Base-by-base conservation (phyloP, 805 yeast species). In the Candida odintsovae region DNA sequence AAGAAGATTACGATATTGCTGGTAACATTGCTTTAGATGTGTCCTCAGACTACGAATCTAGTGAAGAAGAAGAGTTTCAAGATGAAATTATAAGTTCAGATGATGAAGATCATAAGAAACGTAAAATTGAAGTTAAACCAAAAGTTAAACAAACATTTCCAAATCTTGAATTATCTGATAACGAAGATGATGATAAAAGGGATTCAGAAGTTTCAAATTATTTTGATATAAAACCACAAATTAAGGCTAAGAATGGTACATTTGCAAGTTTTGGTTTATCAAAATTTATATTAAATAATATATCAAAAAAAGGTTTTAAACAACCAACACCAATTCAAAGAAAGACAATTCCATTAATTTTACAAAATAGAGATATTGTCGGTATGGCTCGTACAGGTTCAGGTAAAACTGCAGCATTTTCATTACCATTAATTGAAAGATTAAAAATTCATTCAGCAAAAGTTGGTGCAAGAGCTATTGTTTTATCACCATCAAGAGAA, bases 361-460 rank as follows among this genome's bases (percentile, higher is more conserved):
- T 94, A 70, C 88, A 86, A 41, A 85, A 81, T 46, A 76, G 95
- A 61, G 99, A 94, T 68, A 95, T 94, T 38, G 99, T 94, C 15
- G 99, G 97, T 62, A 94, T 94, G 99, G 99, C 99, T 15, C 78
- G 99, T 61, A 94, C 99, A 0, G 99, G 99, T 59, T 87, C 96
- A 22, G 99, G 99, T 74, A 94, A 94, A 63, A 94, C 99, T 0
- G 99, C 99, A 9, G 98, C 99, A 1, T 94, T 94, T 63, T 77
- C 88, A 19, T 69, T 94, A 45, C 99, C 99, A 3, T 74, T 94
- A 71, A 75, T 94, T 53, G 97, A 94, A 57, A 83, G 78, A 61
- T 73, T 92, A 55, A 88, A 87, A 64, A 66, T 80, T 2, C 97
- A 92, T 63, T 79, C 86, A 39, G 90, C 96, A 26, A 86, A 81